Conservation (phyloP, 176 grass and related monocot genomes). For the Raddia distichophylla region DNA sequence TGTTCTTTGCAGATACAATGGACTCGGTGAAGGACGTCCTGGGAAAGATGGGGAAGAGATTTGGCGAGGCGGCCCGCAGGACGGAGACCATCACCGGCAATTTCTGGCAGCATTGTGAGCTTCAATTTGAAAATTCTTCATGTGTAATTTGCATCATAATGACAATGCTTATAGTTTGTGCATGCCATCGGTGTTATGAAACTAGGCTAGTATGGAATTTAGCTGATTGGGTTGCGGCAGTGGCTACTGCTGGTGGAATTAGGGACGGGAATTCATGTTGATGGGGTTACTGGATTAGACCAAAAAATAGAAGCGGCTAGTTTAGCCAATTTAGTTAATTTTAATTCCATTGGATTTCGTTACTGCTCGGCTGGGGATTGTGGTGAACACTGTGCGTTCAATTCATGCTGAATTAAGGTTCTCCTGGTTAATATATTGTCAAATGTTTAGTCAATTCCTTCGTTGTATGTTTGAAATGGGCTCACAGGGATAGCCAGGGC, state of each 20-base stretch:
- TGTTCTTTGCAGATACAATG: slow-evolving; percentile 63
- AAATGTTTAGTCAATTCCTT: background rate
- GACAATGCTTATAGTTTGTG: background rate
- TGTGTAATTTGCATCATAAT: background rate
- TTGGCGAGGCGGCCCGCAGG: slow-evolving; percentile 84
- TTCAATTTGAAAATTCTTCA: background rate
- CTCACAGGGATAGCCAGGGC: background rate
- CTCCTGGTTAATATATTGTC: background rate
- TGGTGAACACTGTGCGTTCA: background rate
- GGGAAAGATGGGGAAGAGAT: slow-evolving; percentile 82
- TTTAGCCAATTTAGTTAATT: background rate
- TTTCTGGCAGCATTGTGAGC: slow-evolving; percentile 95
- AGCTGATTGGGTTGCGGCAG: background rate
- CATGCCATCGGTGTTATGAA: background rate
- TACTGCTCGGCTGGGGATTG: background rate
- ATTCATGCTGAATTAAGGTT: background rate
- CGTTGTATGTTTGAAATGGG: background rate
- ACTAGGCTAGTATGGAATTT: background rate
- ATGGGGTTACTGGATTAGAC: background rate
- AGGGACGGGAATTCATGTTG: background rate
- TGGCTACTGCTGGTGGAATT: background rate
- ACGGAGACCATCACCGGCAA: slow-evolving; percentile 89
- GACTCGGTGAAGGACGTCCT: slow-evolving; percentile 82
- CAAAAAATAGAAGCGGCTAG: background rate
- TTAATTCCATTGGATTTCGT: background rate